A percentile compares a stretch with the other conserved stretches of the same genome.
These are phyloP conservation scores for Myriosclerotinia duriaeana DNA, from an alignment of 2,329 filamentous ascomycete species.

Conservation along the genomic window DNA sequence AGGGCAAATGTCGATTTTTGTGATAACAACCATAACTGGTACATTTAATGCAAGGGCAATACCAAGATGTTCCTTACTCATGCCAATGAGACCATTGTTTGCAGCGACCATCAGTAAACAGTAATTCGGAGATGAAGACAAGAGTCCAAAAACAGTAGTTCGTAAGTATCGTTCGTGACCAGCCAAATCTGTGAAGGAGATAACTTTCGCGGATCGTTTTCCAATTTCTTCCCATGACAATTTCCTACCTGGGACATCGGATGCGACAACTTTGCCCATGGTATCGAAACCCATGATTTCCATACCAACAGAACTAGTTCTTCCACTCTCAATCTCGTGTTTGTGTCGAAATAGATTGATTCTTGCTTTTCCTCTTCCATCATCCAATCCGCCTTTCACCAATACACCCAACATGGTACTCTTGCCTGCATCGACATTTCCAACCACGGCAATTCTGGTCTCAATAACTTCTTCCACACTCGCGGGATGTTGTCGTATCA, in stretches of 20 bases:
- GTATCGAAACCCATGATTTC: conserved; percentile 98
- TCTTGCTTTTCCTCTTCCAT: conserved; percentile 88
- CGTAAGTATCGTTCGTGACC: conserved; percentile 94
- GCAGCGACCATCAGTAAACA: conserved; percentile 97
- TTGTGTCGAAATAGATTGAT: conserved; percentile 97
- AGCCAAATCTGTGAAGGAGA: conserved; percentile 91
- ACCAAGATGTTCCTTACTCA: conserved; percentile 97
- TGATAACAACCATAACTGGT: conserved; percentile 95
- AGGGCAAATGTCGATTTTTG: conserved; percentile 97
- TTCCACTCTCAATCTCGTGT: conserved; percentile 92
- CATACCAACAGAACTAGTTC: conserved; percentile 96
- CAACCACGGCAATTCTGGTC: conserved; percentile 93
- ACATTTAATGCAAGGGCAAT: conserved; percentile 94
- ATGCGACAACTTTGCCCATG: conserved; percentile 76
- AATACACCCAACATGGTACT: conserved; percentile 93
- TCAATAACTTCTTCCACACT: conserved; percentile 88
- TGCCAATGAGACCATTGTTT: conserved; percentile 94
- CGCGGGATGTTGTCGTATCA: conserved; percentile 72
- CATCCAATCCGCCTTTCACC: conserved; percentile 92
- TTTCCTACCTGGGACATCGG: conserved; percentile 78
- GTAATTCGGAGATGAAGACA: conserved; percentile 95
- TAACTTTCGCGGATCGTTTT: conserved; percentile 90
- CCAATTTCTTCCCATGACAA: conserved; percentile 98
- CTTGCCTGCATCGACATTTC: conserved; percentile 97
- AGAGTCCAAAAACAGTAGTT: conserved; percentile 91